Conservation (phyloP, 192 early-diverging fungal genomes). For the Entomortierella parvispora region DNA sequence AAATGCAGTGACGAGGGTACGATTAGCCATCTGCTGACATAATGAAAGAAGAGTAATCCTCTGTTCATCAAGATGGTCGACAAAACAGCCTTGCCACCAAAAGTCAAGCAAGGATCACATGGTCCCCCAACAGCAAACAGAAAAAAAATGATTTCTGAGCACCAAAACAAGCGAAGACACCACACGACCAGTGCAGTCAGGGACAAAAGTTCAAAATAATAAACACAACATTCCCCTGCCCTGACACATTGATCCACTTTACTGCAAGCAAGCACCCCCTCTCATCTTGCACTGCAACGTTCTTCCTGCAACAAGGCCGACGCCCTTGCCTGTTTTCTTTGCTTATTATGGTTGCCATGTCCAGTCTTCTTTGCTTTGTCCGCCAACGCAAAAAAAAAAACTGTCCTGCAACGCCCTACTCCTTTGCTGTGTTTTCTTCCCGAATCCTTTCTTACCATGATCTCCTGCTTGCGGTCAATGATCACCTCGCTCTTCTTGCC, state of each 20-base stretch:
- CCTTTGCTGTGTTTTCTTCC: neutral
- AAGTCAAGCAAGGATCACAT: no score
- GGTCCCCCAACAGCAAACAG: no score
- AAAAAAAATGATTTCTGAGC: no score
- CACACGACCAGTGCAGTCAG: no score
- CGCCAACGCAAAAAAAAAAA: no score
- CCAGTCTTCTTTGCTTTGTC: neutral
- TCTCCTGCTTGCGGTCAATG: conserved; percentile 90
- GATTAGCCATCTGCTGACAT: neutral
- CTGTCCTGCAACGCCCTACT: neutral
- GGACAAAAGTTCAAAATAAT: no score
- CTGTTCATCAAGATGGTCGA: neutral
- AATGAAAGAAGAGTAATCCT: neutral
- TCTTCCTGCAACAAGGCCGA: neutral
- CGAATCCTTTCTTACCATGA: conserved; percentile 72
- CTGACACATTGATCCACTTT: no score
- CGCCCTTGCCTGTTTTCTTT: neutral
- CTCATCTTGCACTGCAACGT: neutral
- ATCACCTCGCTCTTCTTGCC: conserved; percentile 88
- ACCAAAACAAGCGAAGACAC: no score
- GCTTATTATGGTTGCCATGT: conserved; percentile 2
- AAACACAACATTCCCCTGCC: no score
- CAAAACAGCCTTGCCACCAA: no score
- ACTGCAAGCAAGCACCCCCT: no score
- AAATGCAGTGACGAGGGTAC: neutral